Evolutionary conservation across 2,329 filamentous ascomycete species (phyloP).

Genomic region (Phialocephala sp.): DNA sequence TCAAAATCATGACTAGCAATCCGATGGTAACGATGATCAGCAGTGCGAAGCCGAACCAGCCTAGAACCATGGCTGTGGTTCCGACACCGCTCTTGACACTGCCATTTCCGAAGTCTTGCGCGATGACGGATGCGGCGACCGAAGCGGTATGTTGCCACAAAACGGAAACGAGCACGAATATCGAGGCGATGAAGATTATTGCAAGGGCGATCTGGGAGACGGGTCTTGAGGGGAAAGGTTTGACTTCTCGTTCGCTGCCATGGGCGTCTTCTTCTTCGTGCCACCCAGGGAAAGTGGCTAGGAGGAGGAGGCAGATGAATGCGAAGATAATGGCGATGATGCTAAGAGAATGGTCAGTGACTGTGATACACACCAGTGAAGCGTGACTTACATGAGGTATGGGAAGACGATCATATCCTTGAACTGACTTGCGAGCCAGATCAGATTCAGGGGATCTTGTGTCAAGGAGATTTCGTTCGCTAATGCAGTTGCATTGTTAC

Average conservation of each 20-base stretch:
- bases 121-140: slow-evolving; percentile 91
- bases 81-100: slow-evolving; percentile 86
- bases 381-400: slow-evolving; percentile 78
- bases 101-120: slow-evolving; percentile 90
- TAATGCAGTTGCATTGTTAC: slow-evolving; percentile 93
- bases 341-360: slow-evolving; percentile 49
- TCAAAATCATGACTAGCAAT: slow-evolving; percentile 93
- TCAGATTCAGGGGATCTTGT: slow-evolving; percentile 93
- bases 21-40: slow-evolving; percentile 96
- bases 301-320: slow-evolving; percentile 91
- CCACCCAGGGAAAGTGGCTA: slow-evolving; percentile 97
- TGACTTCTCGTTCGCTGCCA: slow-evolving; percentile 87
- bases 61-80: slow-evolving; percentile 94
- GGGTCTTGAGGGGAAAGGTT: slow-evolving; percentile 89
- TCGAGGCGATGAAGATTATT: slow-evolving; percentile 81
- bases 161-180: slow-evolving; percentile 75
- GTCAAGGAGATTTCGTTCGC: slow-evolving; percentile 88
- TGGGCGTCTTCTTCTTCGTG: slow-evolving; percentile 85
- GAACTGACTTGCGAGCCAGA: slow-evolving; percentile 96
- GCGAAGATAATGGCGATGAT: slow-evolving; percentile 98
- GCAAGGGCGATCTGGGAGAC: slow-evolving; percentile 93
- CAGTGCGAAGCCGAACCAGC: slow-evolving; percentile 95
- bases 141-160: slow-evolving; percentile 96
- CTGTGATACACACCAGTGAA: background rate
- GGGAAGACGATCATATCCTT: slow-evolving; percentile 99